Conservation (phyloP, 208 protist genomes). For the Trichomonas gallinae region DNA sequence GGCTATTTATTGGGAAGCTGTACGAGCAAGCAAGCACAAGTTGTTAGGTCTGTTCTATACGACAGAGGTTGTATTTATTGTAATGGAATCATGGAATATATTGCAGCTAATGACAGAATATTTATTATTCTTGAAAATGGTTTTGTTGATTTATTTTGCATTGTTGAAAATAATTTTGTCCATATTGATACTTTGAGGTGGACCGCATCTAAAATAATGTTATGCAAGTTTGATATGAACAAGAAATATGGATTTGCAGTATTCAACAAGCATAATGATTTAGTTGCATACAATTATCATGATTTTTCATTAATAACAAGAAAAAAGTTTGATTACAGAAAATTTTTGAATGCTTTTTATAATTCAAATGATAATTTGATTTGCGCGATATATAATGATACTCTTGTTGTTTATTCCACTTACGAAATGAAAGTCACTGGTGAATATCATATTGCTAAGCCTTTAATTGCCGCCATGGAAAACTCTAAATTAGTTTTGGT, state of each 20-base stretch:
- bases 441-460: neutral
- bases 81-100: neutral
- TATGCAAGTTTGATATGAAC: neutral
- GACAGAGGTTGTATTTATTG: neutral
- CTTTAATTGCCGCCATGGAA: neutral
- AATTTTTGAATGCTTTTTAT: neutral
- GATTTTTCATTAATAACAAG: neutral
- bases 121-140: neutral
- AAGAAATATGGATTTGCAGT: neutral
- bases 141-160: neutral
- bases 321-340: neutral
- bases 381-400: neutral
- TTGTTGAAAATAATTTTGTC: neutral
- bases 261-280: neutral
- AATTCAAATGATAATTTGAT: neutral
- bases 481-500: neutral
- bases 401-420: neutral
- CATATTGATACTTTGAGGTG: neutral
- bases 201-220: neutral
- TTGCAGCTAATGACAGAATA: neutral
- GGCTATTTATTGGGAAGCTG: neutral
- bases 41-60: neutral
- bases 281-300: neutral
- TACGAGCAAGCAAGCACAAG: neutral
- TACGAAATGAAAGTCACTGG: neutral